phyloP scores from a whole-genome alignment of 352 stramenopile species.

The Stramenopiles sp. region DNA sequence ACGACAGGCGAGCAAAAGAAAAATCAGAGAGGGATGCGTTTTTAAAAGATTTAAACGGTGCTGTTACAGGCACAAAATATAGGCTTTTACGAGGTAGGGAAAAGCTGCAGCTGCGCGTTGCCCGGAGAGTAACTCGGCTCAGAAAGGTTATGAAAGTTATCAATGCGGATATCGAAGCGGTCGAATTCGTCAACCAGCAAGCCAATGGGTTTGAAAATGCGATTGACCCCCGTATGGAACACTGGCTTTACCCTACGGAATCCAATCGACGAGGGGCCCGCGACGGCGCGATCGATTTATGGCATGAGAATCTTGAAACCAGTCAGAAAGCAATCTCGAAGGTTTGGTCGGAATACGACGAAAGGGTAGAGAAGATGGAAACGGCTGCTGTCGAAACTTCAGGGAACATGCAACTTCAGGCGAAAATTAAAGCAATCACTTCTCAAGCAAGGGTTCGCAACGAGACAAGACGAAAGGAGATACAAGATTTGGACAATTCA shows the following conservation, averaged over 20 bases:
- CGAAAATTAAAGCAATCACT: background rate
- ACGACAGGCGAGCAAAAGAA: background rate
- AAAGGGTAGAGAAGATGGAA: background rate
- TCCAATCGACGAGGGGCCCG: background rate
- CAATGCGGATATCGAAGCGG: background rate
- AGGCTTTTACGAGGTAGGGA: background rate
- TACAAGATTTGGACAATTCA: conserved; percentile 6
- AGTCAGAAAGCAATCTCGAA: background rate
- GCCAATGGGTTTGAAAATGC: background rate
- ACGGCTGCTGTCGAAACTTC: background rate
- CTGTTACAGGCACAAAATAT: background rate
- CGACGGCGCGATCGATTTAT: background rate
- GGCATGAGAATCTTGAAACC: background rate
- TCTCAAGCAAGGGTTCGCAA: background rate
- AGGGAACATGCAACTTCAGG: background rate
- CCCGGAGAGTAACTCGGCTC: background rate
- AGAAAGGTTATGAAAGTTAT: background rate
- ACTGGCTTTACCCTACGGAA: background rate
- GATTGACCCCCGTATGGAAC: background rate
- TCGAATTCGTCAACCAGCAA: background rate
- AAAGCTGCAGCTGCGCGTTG: background rate
- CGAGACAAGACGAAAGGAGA: background rate
- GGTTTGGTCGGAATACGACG: background rate
- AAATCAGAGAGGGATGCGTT: background rate
- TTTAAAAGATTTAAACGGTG: background rate